Percentiles rank a stretch among this genome's conserved stretches.
phyloP scores from a whole-genome alignment of 148 eudicot genomes.

The Tetragonia tetragonoides region DNA sequence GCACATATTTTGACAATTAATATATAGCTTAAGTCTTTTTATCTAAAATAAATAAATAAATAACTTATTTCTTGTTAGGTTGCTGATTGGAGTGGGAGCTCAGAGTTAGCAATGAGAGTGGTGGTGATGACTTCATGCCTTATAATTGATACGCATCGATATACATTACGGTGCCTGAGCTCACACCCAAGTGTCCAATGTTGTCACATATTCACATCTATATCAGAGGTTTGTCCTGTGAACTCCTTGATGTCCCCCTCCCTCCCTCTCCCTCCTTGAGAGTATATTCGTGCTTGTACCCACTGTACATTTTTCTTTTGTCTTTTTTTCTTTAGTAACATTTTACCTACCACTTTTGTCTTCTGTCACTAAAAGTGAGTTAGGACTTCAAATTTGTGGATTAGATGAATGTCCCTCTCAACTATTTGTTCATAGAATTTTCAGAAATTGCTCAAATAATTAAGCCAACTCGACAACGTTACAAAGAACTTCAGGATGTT shows the following conservation, averaged over 20 bases:
- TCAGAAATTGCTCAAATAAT: too few species aligned
- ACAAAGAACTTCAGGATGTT: too few species aligned
- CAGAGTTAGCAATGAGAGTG: conserved; percentile 51
- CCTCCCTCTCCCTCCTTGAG: neutral
- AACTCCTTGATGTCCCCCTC: neutral
- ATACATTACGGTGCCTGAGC: conserved; percentile 76
- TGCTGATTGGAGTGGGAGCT: conserved; percentile 54
- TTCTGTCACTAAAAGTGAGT: neutral
- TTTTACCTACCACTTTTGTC: neutral
- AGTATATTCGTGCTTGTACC: neutral
- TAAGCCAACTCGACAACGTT: too few species aligned
- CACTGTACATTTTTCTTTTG: neutral
- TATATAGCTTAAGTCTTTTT: neutral
- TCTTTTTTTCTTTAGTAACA: too few species aligned
- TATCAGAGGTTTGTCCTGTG: conserved; percentile 72
- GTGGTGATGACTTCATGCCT: conserved; percentile 77
- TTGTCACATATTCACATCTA: conserved; percentile 76
- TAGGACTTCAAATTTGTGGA: neutral
- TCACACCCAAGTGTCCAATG: conserved; percentile 49
- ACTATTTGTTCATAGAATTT: too few species aligned
- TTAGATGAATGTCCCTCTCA: too few species aligned
- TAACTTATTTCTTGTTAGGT: conserved; percentile 42
- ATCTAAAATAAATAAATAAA: neutral
- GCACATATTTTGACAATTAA: neutral
- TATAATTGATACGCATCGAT: conserved; percentile 91